These are phyloP conservation scores for Melaleuca quinquenervia DNA, from an alignment of 345 rosid genomes.

Conservation along the genomic window DNA sequence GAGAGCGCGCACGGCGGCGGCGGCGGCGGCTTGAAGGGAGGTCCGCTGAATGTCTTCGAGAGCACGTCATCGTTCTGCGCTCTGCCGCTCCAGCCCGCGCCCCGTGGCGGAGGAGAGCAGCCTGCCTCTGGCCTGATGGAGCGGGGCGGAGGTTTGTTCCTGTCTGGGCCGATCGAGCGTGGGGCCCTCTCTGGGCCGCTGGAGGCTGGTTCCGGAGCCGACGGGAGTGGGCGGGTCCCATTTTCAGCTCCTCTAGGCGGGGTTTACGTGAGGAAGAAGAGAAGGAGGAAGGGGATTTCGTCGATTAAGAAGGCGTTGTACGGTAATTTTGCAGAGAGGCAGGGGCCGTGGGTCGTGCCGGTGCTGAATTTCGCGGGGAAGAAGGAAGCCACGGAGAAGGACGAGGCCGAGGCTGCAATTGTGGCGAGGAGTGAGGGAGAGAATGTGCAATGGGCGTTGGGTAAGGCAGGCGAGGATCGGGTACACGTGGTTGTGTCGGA, in stretches of 20 bases:
- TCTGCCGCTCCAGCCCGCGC: slow-evolving; percentile 74
- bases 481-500: slow-evolving; percentile 95
- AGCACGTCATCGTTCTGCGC: slow-evolving; percentile 85
- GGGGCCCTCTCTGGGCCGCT: slow-evolving; percentile 82
- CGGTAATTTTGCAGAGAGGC: slow-evolving; percentile 62
- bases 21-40: slow-evolving; percentile 31
- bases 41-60: slow-evolving; percentile 68
- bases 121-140: slow-evolving; percentile 21
- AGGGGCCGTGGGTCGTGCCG: slow-evolving; percentile 95
- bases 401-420: slow-evolving; percentile 9
- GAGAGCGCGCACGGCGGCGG: slow-evolving; percentile 32
- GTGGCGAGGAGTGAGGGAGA: slow-evolving; percentile 14
- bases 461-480: slow-evolving; percentile 96
- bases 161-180: slow-evolving; percentile 89
- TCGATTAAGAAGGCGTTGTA: slow-evolving; percentile 48
- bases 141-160: slow-evolving; percentile 45
- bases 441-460: slow-evolving; percentile 93
- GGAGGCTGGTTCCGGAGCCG: slow-evolving; percentile 36
- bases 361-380: slow-evolving; percentile 63
- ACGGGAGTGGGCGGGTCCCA: slow-evolving; percentile 35
- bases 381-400: slow-evolving; percentile 29
- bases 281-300: slow-evolving; percentile 44
- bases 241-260: slow-evolving; percentile 94
- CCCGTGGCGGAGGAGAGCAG: slow-evolving; percentile 45
- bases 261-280: slow-evolving; percentile 42